A percentile compares a stretch with the other conserved stretches of the same genome.
These are phyloP conservation scores for Rhynchosporium secalis DNA, from an alignment of 2,329 filamentous ascomycete species.

Conservation along the genomic window DNA sequence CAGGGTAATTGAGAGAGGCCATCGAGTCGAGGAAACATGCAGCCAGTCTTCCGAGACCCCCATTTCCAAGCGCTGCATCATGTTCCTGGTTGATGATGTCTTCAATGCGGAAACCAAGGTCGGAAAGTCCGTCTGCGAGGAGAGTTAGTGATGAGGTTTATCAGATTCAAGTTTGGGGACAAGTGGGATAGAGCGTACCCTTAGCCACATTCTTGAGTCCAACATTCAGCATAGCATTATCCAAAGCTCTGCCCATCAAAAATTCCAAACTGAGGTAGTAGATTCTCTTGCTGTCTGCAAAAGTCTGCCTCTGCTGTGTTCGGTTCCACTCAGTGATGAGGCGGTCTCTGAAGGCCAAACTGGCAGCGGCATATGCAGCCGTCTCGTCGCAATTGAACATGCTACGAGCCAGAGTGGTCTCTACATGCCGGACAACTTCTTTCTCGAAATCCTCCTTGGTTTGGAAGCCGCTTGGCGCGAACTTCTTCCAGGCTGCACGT, in stretches of 20 bases:
- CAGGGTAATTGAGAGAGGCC: slow-evolving; percentile 90
- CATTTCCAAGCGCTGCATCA: slow-evolving; percentile 93
- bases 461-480: slow-evolving; percentile 66
- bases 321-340: slow-evolving; percentile 96
- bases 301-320: slow-evolving; percentile 95
- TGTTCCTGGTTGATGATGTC: slow-evolving; percentile 94
- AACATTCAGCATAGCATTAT: slow-evolving; percentile 98
- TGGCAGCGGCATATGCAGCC: slow-evolving; percentile 88
- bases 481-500: slow-evolving; percentile 73
- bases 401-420: slow-evolving; percentile 92
- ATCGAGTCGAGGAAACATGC: slow-evolving; percentile 97
- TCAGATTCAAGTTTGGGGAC: too few relatives aligned
- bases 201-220: slow-evolving; percentile 82
- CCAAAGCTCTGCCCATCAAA: slow-evolving; percentile 91
- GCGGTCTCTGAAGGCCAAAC: slow-evolving; percentile 88
- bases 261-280: slow-evolving; percentile 99
- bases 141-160: slow-evolving; percentile 18
- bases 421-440: slow-evolving; percentile 90
- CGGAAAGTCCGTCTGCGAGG: slow-evolving; percentile 70
- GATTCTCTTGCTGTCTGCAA: slow-evolving; percentile 84
- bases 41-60: slow-evolving; percentile 88
- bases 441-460: slow-evolving; percentile 81
- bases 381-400: slow-evolving; percentile 97
- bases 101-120: slow-evolving; percentile 95
- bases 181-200: slow-evolving; percentile 51